Evolutionary conservation across 2,329 filamentous ascomycete species (phyloP).

Genomic region (Helotiales sp.): DNA sequence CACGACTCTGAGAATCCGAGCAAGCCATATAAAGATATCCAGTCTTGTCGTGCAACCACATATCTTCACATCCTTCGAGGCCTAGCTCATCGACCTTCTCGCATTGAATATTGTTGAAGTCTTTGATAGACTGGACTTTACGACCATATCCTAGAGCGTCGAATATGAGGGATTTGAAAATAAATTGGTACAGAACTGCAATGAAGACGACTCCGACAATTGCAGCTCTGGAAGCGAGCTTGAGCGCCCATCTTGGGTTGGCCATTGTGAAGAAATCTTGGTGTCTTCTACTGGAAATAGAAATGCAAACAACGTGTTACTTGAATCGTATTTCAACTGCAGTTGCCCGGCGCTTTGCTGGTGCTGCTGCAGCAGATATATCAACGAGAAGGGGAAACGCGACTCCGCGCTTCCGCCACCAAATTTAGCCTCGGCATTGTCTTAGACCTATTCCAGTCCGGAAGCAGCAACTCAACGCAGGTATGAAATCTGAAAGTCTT

Average conservation of each 20-base stretch:
- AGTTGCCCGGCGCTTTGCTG: too few species aligned
- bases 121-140: conserved; percentile 40
- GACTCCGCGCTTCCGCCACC: too few species aligned
- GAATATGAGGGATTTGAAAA: conserved; percentile 41
- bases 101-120: conserved; percentile 41
- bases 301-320: too few species aligned
- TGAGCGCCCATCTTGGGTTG: conserved; percentile 6
- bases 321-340: too few species aligned
- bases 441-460: too few species aligned
- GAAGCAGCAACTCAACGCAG: too few species aligned
- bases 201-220: conserved; percentile 31
- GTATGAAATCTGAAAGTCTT: too few species aligned
- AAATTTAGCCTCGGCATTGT: too few species aligned
- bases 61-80: conserved; percentile 41
- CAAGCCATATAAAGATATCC: conserved; percentile 41
- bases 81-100: conserved; percentile 35
- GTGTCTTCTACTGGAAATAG: too few species aligned
- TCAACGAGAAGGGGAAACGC: too few species aligned
- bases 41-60: conserved; percentile 40
- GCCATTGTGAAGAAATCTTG: not conserved
- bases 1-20: conserved; percentile 32
- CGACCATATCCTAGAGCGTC: conserved; percentile 42
- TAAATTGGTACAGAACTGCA: conserved; percentile 42
- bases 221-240: conserved; percentile 26
- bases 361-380: too few species aligned